Evolutionary conservation across 1,139 yeast species (phyloP).

Genomic region (Protomyces gravidus): DNA sequence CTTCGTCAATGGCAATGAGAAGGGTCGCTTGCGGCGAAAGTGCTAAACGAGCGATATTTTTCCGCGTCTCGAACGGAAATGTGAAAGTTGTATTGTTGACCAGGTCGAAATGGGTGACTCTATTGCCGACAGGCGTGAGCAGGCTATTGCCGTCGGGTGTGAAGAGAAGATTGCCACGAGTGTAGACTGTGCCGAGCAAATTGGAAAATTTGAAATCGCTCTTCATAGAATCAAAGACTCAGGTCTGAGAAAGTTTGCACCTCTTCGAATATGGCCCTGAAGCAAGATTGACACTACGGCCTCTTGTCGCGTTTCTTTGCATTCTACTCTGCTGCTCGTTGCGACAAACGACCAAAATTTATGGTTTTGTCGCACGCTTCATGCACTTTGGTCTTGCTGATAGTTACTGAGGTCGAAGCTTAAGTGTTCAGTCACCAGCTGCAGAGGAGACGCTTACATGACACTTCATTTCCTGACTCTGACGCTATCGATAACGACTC

Average conservation of each 20-base stretch:
- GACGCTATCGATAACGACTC: conserved; percentile 14
- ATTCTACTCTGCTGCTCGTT: not conserved
- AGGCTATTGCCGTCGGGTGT: conserved; percentile 80
- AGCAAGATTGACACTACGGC: not conserved
- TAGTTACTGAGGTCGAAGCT: too few relatives aligned
- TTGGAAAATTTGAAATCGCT: conserved; percentile 60
- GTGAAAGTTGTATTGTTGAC: conserved; percentile 76
- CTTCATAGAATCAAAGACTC: too few relatives aligned
- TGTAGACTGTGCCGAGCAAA: conserved; percentile 86
- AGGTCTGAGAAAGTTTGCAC: too few relatives aligned
- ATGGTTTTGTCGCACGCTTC: not conserved
- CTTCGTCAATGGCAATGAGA: conserved; percentile 78
- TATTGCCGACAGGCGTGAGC: conserved; percentile 88
- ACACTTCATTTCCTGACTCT: conserved; percentile 7
- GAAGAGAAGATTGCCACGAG: conserved; percentile 84
- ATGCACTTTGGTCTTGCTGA: too few relatives aligned
- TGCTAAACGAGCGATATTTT: conserved; percentile 73
- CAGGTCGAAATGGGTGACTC: conserved; percentile 84
- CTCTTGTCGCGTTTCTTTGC: not conserved
- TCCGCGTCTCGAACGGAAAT: conserved; percentile 86
- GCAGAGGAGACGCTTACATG: too few relatives aligned
- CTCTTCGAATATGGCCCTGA: too few relatives aligned
- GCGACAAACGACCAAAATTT: not conserved
- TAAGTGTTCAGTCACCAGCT: too few relatives aligned
- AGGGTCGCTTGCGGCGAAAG: conserved; percentile 77